Percentiles rank a stretch among this genome's conserved stretches.
phyloP scores from a whole-genome alignment of 352 stramenopile genomes.

The Phytophthora tubulina region DNA sequence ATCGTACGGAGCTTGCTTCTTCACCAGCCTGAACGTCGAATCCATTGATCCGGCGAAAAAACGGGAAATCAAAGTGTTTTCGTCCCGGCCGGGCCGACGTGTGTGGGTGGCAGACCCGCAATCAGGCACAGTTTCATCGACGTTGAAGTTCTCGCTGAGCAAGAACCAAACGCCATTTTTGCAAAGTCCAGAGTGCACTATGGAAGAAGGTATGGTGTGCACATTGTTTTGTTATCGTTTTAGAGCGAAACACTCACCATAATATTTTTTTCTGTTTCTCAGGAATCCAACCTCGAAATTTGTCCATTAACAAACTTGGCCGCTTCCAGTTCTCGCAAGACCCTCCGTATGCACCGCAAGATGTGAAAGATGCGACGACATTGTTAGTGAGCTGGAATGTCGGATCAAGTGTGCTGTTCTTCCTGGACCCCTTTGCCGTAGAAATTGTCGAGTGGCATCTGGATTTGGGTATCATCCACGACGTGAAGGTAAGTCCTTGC shows the following conservation, averaged over 20 bases:
- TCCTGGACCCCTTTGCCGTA: conserved; percentile 82
- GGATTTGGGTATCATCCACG: conserved; percentile 86
- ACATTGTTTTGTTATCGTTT: conserved; percentile 4
- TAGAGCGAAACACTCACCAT: neutral
- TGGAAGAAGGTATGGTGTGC: conserved; percentile 62
- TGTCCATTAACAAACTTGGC: conserved; percentile 85
- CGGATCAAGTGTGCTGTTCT: conserved; percentile 84
- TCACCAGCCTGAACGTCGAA: conserved; percentile 65
- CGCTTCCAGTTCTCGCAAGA: conserved; percentile 81
- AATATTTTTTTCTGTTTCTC: neutral
- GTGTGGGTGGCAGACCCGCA: conserved; percentile 86
- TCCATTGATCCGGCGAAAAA: conserved; percentile 69
- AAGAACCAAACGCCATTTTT: conserved; percentile 75
- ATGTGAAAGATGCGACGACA: conserved; percentile 53
- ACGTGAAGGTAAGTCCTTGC: conserved; percentile 70
- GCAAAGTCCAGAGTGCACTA: conserved; percentile 56
- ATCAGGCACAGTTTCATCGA: conserved; percentile 83
- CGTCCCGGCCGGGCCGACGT: conserved; percentile 76
- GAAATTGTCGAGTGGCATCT: conserved; percentile 91
- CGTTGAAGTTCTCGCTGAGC: conserved; percentile 83
- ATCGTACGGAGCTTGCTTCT: conserved; percentile 87
- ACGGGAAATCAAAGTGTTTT: conserved; percentile 82
- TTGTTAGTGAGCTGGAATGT: conserved; percentile 87
- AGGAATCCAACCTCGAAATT: conserved; percentile 71
- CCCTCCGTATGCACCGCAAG: conserved; percentile 54